These are phyloP conservation scores for Metschnikowia baotianmanensis DNA, from an alignment of 805 yeast genomes.

Conservation along the genomic window DNA sequence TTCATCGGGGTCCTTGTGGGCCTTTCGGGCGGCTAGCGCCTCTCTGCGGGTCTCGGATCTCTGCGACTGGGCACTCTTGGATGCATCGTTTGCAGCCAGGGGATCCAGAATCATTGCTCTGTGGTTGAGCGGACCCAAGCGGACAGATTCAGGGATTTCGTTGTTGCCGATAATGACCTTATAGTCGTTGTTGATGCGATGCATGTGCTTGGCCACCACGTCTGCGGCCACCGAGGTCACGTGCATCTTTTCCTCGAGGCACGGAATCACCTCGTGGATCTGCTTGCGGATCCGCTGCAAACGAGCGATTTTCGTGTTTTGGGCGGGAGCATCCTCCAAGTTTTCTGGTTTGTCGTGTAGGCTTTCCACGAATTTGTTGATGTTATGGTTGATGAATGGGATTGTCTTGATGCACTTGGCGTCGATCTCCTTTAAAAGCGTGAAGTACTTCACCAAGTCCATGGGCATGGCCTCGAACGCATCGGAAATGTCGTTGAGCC, in stretches of 20 bases:
- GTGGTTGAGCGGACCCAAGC: constrained; percentile 79
- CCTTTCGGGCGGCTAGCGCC: constrained; percentile 86
- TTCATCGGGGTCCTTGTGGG: constrained; percentile 42
- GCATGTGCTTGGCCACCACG: constrained; percentile 62
- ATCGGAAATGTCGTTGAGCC: constrained; percentile 87
- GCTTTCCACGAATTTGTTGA: constrained; percentile 44
- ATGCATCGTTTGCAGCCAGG: constrained; percentile 43
- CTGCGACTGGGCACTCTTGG: constrained; percentile 65
- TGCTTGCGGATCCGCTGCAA: constrained; percentile 42
- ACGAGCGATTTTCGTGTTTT: constrained; percentile 26
- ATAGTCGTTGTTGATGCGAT: constrained; percentile 77
- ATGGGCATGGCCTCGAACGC: constrained; percentile 86
- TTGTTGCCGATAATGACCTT: constrained; percentile 64
- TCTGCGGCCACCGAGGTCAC: constrained; percentile 91
- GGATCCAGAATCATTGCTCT: constrained; percentile 80
- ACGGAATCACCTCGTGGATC: constrained; percentile 76
- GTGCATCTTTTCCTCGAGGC: constrained; percentile 95
- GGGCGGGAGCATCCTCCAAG: constrained; percentile 8
- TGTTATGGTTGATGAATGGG: constrained; percentile 60
- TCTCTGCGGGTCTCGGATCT: constrained; percentile 86
- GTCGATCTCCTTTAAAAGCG: constrained; percentile 87
- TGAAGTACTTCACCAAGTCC: constrained; percentile 80
- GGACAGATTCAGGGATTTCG: constrained; percentile 79
- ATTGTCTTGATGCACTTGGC: constrained; percentile 82
- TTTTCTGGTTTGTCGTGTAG: constrained; percentile 20